Evolutionary conservation across 805 yeast genomes (phyloP).

Genomic region (Candida dendrica): DNA sequence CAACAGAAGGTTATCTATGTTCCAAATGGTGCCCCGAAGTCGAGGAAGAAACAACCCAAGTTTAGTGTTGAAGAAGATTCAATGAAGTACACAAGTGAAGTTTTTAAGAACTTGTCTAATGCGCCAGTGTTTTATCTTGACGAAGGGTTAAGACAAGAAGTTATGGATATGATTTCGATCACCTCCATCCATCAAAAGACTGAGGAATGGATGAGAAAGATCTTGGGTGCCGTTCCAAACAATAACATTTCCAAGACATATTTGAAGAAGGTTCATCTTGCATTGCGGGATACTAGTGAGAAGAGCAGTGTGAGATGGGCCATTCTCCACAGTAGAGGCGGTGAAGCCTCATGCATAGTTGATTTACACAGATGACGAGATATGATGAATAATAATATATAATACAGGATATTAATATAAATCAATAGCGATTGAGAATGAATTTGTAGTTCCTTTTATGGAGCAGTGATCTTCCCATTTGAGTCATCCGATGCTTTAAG

Average conservation of each 20-base stretch:
- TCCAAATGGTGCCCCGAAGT: slow-evolving; percentile 74
- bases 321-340: slow-evolving; percentile 68
- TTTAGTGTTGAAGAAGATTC: slow-evolving; percentile 75
- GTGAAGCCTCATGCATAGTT: slow-evolving; percentile 60
- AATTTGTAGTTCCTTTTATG: too few species aligned
- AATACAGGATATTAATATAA: too few species aligned
- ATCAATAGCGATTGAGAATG: too few species aligned
- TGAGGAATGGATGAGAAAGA: slow-evolving; percentile 74
- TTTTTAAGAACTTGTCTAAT: slow-evolving; percentile 47
- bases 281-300: too few species aligned
- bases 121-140: slow-evolving; percentile 80
- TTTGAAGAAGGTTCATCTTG: too few species aligned
- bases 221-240: slow-evolving; percentile 49
- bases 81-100: slow-evolving; percentile 46
- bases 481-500: too few species aligned
- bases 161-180: slow-evolving; percentile 72
- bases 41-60: slow-evolving; percentile 66
- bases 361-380: slow-evolving; percentile 48
- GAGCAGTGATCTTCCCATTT: too few species aligned
- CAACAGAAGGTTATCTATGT: slow-evolving; percentile 59
- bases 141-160: slow-evolving; percentile 62
- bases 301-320: slow-evolving; percentile 75
- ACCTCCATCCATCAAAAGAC: slow-evolving; percentile 61
- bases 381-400: too few species aligned
- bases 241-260: too few species aligned